phyloP scores from a whole-genome alignment of 108 stramenopile genomes.

The Cyclostephanos invisitatus region DNA sequence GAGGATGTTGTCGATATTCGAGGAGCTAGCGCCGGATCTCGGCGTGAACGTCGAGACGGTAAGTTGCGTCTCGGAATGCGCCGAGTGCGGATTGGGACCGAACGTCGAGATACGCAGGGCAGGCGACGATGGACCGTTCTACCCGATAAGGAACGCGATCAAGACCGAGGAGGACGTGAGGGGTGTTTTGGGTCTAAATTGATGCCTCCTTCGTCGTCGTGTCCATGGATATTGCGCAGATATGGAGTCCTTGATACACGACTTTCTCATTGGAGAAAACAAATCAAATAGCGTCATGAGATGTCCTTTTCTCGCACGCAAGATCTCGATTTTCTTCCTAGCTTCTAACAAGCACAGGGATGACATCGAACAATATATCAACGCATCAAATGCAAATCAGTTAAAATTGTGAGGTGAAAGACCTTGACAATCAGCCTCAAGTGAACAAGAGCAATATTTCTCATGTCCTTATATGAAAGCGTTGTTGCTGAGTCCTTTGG shows the following conservation, averaged over 20 bases:
- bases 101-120: constrained; percentile 65
- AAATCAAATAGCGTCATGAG: background rate
- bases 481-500: background rate
- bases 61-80: constrained; percentile 73
- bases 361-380: background rate
- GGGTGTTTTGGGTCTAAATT: constrained; percentile 57
- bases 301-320: background rate
- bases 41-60: constrained; percentile 62
- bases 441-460: background rate
- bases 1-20: constrained; percentile 51
- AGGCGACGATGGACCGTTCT: constrained; percentile 70
- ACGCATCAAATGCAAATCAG: background rate
- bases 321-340: background rate
- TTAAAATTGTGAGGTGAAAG: background rate
- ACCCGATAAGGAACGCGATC: constrained; percentile 66
- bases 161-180: constrained; percentile 69
- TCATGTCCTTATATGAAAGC: background rate
- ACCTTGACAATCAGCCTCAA: background rate
- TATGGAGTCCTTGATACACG: background rate
- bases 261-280: background rate
- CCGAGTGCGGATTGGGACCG: constrained; percentile 74
- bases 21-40: constrained; percentile 48
- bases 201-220: too few species aligned
- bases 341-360: background rate
- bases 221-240: background rate